phyloP scores from a whole-genome alignment of 2,329 filamentous ascomycete species.

The Colletotrichum navitas region DNA sequence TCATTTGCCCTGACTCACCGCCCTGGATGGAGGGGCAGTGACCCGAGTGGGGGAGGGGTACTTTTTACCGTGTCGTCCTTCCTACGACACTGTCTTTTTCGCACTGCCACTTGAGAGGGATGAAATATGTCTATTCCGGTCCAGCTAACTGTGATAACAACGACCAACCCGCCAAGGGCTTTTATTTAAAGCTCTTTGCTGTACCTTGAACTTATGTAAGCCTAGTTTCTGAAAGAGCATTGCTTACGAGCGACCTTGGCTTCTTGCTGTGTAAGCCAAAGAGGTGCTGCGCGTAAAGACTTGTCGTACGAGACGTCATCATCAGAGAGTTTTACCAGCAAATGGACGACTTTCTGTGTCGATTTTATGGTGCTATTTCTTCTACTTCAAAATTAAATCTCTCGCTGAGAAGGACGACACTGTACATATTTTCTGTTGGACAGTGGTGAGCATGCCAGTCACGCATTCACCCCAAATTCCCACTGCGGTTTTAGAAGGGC shows the following conservation, averaged over 20 bases:
- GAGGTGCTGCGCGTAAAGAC: not conserved
- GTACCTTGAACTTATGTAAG: not conserved
- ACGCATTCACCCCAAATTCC: not conserved
- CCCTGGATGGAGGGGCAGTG: slow-evolving; percentile 37
- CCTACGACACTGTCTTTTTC: not conserved
- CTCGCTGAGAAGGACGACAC: too few species aligned
- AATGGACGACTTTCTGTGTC: not conserved
- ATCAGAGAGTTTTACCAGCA: not conserved
- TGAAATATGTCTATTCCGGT: not conserved
- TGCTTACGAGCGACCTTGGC: not conserved
- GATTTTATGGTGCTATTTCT: not conserved
- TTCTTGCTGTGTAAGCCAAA: not conserved
- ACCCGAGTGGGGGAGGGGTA: slow-evolving; percentile 36
- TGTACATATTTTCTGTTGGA: not conserved
- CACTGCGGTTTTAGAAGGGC: not conserved
- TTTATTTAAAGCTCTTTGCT: not conserved
- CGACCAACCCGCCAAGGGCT: too few species aligned
- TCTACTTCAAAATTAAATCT: not conserved
- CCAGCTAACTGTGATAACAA: not conserved
- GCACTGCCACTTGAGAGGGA: not conserved
- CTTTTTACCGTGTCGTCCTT: not conserved
- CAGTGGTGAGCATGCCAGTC: not conserved
- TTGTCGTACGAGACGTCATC: not conserved
- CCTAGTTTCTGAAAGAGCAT: not conserved
- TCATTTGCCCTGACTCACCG: slow-evolving; percentile 42